These are phyloP conservation scores for Lentinus polychrous DNA, from an alignment of 1,284 basidiomycete species.

Conservation along the genomic window DNA sequence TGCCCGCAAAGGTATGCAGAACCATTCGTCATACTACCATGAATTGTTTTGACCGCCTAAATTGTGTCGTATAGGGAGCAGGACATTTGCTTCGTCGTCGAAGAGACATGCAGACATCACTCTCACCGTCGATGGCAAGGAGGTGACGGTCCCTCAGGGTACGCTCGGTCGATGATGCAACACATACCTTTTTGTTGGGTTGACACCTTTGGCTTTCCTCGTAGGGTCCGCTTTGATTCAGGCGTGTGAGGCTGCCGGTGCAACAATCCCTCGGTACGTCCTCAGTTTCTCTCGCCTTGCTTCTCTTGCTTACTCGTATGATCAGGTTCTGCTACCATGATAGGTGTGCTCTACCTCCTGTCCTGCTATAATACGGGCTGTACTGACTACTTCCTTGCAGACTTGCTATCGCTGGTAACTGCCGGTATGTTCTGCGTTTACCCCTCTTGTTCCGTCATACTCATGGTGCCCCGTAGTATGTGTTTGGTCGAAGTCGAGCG, in stretches of 20 bases:
- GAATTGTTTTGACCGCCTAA: not conserved
- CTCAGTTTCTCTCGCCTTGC: not conserved
- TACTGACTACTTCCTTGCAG: conserved; percentile 25
- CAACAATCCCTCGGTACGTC: conserved; percentile 66
- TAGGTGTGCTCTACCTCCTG: conserved; percentile 38
- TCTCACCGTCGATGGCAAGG: conserved; percentile 87
- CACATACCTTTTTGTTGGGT: conserved; percentile 3
- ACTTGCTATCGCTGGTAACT: conserved; percentile 92
- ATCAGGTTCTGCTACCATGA: conserved; percentile 91
- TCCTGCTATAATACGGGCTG: not conserved
- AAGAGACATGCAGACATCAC: conserved; percentile 75
- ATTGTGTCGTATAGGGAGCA: conserved; percentile 33
- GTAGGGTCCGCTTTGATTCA: conserved; percentile 91
- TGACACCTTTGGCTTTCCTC: conserved; percentile 3
- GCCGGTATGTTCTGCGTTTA: conserved; percentile 66
- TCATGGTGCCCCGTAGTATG: conserved; percentile 51
- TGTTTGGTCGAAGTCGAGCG: conserved; percentile 96
- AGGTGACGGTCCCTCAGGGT: conserved; percentile 92
- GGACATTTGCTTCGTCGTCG: conserved; percentile 60
- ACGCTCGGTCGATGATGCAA: conserved; percentile 16
- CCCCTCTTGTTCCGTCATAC: conserved; percentile 1
- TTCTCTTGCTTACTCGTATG: conserved; percentile 11
- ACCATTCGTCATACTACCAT: not conserved
- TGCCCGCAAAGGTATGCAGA: conserved; percentile 32
- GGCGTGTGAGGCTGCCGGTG: conserved; percentile 86